phyloP scores from a whole-genome alignment of 768 basidiomycete genomes.

The Phylloporus sp. region DNA sequence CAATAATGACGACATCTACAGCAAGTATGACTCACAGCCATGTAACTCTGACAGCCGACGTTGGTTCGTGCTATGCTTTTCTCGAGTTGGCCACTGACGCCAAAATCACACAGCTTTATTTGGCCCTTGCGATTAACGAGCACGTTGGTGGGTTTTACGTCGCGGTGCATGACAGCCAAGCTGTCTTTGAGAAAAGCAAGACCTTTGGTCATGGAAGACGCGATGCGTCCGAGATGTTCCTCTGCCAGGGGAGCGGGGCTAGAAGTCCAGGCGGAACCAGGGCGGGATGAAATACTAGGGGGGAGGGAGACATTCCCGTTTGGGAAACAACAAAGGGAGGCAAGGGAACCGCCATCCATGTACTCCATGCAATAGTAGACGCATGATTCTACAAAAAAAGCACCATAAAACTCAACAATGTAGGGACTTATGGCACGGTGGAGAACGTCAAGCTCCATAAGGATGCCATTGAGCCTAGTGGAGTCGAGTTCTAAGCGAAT shows the following conservation, averaged over 20 bases:
- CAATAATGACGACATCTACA: conserved; percentile 1
- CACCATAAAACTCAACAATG: conserved; percentile 98
- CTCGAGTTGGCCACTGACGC: conserved; percentile 97
- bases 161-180: conserved; percentile 80
- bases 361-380: conserved; percentile 99
- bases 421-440: conserved; percentile 88
- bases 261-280: conserved; percentile 33
- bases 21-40: conserved; percentile 68
- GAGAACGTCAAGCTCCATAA: conserved; percentile 98
- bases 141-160: conserved; percentile 94
- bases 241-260: conserved; percentile 52
- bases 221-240: conserved; percentile 77
- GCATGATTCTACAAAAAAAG: conserved; percentile 99
- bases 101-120: conserved; percentile 96
- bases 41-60: conserved; percentile 97
- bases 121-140: conserved; percentile 85
- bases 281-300: conserved; percentile 30
- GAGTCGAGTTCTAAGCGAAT: conserved; percentile 95
- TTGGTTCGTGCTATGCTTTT: conserved; percentile 96
- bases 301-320: conserved; percentile 34
- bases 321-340: conserved; percentile 59
- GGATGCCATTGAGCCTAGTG: conserved; percentile 89
- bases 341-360: conserved; percentile 98
- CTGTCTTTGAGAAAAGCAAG: conserved; percentile 95
- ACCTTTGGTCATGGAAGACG: conserved; percentile 79